Conservation (phyloP, 2,329 filamentous ascomycete species). For the Bipolaris sorokiniana region DNA sequence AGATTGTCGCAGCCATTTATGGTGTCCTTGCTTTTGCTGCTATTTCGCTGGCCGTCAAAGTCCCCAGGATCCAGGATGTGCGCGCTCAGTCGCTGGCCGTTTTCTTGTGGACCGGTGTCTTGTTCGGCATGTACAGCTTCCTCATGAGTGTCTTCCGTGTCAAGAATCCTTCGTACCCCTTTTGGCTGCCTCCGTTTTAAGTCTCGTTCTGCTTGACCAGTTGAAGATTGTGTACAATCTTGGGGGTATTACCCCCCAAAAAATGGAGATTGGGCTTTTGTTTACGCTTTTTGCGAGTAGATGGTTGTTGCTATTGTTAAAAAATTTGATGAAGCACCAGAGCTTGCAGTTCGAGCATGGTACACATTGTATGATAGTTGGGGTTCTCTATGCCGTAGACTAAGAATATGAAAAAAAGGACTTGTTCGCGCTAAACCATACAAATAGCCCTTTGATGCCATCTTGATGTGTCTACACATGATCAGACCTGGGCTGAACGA, state of each 20-base stretch:
- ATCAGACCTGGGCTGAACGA: too few relatives aligned
- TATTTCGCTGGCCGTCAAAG: slow-evolving; percentile 90
- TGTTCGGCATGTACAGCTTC: slow-evolving; percentile 90
- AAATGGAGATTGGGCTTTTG: not conserved
- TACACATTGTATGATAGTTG: slow-evolving; percentile 2
- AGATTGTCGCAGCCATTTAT: slow-evolving; percentile 88
- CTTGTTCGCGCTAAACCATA: not conserved
- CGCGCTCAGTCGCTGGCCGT: slow-evolving; percentile 82
- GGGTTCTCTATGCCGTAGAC: not conserved
- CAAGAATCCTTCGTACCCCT: slow-evolving; percentile 95
- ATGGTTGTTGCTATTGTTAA: not conserved
- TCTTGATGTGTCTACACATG: too few relatives aligned
- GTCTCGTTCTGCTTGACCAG: not conserved
- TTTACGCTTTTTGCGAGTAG: not conserved
- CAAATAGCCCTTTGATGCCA: too few relatives aligned
- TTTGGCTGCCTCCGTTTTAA: slow-evolving; percentile 89
- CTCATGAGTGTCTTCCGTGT: slow-evolving; percentile 89
- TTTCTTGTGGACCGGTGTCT: slow-evolving; percentile 75
- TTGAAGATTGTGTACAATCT: not conserved
- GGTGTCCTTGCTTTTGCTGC: slow-evolving; percentile 85
- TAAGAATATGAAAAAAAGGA: not conserved
- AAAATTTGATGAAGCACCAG: not conserved
- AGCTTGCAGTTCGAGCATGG: not conserved
- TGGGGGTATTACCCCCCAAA: not conserved
- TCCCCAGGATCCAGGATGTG: slow-evolving; percentile 81